These are phyloP conservation scores for Verticillium klebahnii DNA, from an alignment of 2,329 filamentous ascomycete genomes.

Conservation along the genomic window DNA sequence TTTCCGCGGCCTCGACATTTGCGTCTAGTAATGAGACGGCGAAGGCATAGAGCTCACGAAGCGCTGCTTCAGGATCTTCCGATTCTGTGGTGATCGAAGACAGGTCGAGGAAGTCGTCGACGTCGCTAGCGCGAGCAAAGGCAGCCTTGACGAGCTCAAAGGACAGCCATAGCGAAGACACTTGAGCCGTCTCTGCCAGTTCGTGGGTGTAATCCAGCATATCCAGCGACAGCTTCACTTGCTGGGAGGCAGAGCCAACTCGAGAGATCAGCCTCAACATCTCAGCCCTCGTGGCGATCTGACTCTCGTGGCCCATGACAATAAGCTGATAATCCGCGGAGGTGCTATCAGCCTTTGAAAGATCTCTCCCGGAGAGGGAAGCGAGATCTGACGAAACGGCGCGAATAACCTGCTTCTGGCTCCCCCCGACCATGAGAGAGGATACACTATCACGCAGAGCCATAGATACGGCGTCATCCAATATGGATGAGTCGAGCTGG, in stretches of 20 bases:
- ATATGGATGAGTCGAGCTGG: conserved; percentile 57
- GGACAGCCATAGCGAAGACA: conserved; percentile 77
- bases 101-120: conserved; percentile 64
- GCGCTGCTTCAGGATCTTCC: conserved; percentile 40
- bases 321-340: conserved; percentile 50
- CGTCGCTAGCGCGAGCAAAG: conserved; percentile 42
- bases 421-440: conserved; percentile 26
- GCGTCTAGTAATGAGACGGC: conserved; percentile 59
- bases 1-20: conserved; percentile 40
- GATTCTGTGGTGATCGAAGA: conserved; percentile 31
- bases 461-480: conserved; percentile 62
- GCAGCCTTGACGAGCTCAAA: conserved; percentile 64
- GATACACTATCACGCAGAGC: conserved; percentile 72
- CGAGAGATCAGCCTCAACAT: conserved; percentile 54
- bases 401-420: not conserved
- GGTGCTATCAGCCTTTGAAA: conserved; percentile 14
- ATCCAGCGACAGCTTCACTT: conserved; percentile 56
- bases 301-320: conserved; percentile 60
- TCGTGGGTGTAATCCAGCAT: conserved; percentile 61
- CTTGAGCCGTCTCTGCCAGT: conserved; percentile 50
- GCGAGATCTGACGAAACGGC: conserved; percentile 22
- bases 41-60: conserved; percentile 65
- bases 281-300: conserved; percentile 54
- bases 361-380: conserved; percentile 21
- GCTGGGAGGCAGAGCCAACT: conserved; percentile 53